These are phyloP conservation scores for Xanthoconium purpureum DNA, from an alignment of 768 basidiomycete species.

Conservation along the genomic window DNA sequence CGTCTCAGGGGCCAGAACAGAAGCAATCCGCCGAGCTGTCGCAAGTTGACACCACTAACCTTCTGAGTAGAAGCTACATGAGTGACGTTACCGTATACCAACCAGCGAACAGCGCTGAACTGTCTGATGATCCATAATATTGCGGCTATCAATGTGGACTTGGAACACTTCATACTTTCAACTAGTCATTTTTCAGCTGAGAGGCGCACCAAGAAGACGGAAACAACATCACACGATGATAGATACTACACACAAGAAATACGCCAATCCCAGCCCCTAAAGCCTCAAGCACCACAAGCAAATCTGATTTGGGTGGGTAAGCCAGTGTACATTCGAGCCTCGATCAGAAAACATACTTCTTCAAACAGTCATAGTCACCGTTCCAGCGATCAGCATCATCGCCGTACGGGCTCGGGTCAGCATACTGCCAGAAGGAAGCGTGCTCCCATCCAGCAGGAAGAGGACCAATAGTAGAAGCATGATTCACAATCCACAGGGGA, in stretches of 20 bases:
- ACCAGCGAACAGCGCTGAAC: too few species aligned
- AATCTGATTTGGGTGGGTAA: slow-evolving; percentile 5
- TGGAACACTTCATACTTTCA: too few species aligned
- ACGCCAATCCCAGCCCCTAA: not conserved
- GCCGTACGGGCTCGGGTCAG: slow-evolving; percentile 50
- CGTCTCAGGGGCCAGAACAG: too few species aligned
- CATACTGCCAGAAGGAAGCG: slow-evolving; percentile 61
- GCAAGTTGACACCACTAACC: too few species aligned
- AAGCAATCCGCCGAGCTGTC: too few species aligned
- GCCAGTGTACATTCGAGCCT: not conserved
- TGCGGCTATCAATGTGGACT: too few species aligned
- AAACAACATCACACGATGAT: not conserved
- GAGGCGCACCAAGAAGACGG: too few species aligned
- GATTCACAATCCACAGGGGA: slow-evolving; percentile 62
- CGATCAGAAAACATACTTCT: slow-evolving; percentile 29
- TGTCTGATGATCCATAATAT: too few species aligned
- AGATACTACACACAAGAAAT: not conserved
- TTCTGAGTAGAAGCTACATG: too few species aligned
- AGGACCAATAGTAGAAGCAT: slow-evolving; percentile 45
- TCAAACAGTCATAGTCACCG: slow-evolving; percentile 44
- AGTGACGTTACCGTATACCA: too few species aligned
- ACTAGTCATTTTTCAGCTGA: too few species aligned
- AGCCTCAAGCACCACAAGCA: slow-evolving; percentile 13
- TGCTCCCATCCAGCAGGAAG: slow-evolving; percentile 59
- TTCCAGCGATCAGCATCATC: slow-evolving; percentile 60